Evolutionary conservation across 2,329 filamentous ascomycete genomes (phyloP), one percentile per base, ranked within the genome.

Genomic region (Peltaster fructicola): DNA sequence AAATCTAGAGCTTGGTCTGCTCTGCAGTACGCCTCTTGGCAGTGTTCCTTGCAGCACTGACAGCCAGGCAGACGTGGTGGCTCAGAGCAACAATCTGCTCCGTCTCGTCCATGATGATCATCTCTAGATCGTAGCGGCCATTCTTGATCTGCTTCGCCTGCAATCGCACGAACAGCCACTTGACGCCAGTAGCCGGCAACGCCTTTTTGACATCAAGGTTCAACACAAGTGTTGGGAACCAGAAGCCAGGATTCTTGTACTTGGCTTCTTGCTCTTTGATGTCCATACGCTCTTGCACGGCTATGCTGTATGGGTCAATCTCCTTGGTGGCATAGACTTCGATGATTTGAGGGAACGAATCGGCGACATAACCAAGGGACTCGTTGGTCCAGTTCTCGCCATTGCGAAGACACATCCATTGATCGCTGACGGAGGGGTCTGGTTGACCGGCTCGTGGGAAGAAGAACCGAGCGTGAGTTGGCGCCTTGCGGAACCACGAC

Each of bases 151-250:
- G 54, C 50, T 79, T 82, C 4, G 69, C 59, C 27, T 64, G 59
- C 8, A 73, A 59, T 15, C 76, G 59, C 19, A 71, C 56, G 38
- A 73, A 73, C 26, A 90, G 44, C 71, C 75, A 88, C 44, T 79
- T 70, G 1, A 68, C 67, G 0, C 79, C 78, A 20, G 66, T 64
- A 4, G 54, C 51, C 0, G 77, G 76, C 21, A 90, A 45, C 5
- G 60, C 47, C 44, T 74, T 78, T 56, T 85, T 88, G 18, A 82
- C 56, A 33, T 90, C 79, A 12, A 90, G 40, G 44, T 78, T 81
- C 43, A 88, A 51, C 10, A 72, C 54, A 2, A 90, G 49, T 0
- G 79, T 90, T 0, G 77, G 77, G 44, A 79, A 81, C 78, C 76
- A 82, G 37, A 68, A 69, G 15, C 31, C 33, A 16, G 41, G 27